Conservation (phyloP, 371 early-diverging fungal species). For the Rhizomucor pusillus region DNA sequence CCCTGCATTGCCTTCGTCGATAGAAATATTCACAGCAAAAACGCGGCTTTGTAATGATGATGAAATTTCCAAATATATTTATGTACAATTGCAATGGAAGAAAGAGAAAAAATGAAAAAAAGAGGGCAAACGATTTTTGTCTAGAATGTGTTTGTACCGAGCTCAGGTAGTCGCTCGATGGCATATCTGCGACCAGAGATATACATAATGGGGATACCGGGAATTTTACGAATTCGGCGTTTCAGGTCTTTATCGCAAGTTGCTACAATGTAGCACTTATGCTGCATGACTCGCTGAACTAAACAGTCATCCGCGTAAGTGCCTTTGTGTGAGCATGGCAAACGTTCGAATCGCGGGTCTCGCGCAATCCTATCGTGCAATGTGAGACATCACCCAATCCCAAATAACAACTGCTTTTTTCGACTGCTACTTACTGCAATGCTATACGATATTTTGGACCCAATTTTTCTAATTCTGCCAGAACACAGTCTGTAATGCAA, state of each 20-base stretch:
- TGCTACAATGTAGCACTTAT: conserved; percentile 99
- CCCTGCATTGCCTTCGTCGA: no score
- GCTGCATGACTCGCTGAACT: conserved; percentile 94
- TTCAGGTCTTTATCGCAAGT: conserved; percentile 99
- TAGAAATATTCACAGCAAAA: no score
- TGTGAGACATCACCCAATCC: no score
- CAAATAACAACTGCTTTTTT: no score
- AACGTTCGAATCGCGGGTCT: conserved; percentile 93
- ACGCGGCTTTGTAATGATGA: no score
- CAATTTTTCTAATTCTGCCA: conserved; percentile 99
- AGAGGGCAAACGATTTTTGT: no score
- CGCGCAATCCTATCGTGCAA: conserved; percentile 87
- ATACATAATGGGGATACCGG: conserved; percentile 99
- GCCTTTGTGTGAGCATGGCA: conserved; percentile 98
- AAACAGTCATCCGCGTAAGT: conserved; percentile 99
- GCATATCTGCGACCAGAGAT: conserved; percentile 91
- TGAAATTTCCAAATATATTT: not conserved
- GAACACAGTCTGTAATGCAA: conserved; percentile 99
- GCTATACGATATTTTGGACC: conserved; percentile 98
- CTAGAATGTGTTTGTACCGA: conserved; percentile 49
- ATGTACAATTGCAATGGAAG: not conserved
- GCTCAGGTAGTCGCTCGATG: conserved; percentile 95
- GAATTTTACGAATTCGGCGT: conserved; percentile 96
- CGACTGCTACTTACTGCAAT: conserved; percentile 58
- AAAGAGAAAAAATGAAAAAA: not conserved